These are phyloP conservation scores for Saccharomycopsis fodiens DNA, from an alignment of 805 yeast species.

Conservation along the genomic window DNA sequence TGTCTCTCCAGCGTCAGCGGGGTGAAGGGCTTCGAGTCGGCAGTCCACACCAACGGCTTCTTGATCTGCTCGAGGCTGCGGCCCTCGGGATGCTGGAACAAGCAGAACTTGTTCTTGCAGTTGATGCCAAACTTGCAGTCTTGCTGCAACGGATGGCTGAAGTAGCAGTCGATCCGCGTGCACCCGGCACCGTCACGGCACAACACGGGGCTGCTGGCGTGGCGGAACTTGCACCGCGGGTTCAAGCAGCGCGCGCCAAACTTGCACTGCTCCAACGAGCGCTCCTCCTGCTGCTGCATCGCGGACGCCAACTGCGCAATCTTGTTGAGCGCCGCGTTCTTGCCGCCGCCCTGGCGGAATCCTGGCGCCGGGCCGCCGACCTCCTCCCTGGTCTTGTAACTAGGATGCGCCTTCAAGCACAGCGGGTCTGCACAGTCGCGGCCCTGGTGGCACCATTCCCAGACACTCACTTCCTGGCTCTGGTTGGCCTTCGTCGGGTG, in stretches of 20 bases:
- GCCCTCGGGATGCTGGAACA: slow-evolving; percentile 78
- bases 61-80: slow-evolving; percentile 33
- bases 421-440: slow-evolving; percentile 44
- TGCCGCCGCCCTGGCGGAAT: background rate
- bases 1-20: slow-evolving; percentile 48
- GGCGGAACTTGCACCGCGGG: slow-evolving; percentile 73
- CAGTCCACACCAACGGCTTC: slow-evolving; percentile 32
- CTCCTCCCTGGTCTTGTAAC: slow-evolving; percentile 42
- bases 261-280: slow-evolving; percentile 73
- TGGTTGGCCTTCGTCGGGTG: slow-evolving; percentile 87
- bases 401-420: slow-evolving; percentile 78
- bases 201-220: slow-evolving; percentile 62
- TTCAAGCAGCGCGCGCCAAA: slow-evolving; percentile 73
- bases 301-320: slow-evolving; percentile 21
- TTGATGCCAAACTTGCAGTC: slow-evolving; percentile 73
- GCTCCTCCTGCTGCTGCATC: slow-evolving; percentile 32
- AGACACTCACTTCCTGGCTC: slow-evolving; percentile 56
- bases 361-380: slow-evolving; percentile 8
- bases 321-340: slow-evolving; percentile 4
- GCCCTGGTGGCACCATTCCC: slow-evolving; percentile 66
- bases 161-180: slow-evolving; percentile 71
- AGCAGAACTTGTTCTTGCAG: slow-evolving; percentile 67
- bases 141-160: slow-evolving; percentile 74
- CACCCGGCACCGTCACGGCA: slow-evolving; percentile 83
- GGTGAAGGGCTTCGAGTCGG: slow-evolving; percentile 24